Conservation (phyloP, 75 land plant species). For the Adiantum capillusveneris region DNA sequence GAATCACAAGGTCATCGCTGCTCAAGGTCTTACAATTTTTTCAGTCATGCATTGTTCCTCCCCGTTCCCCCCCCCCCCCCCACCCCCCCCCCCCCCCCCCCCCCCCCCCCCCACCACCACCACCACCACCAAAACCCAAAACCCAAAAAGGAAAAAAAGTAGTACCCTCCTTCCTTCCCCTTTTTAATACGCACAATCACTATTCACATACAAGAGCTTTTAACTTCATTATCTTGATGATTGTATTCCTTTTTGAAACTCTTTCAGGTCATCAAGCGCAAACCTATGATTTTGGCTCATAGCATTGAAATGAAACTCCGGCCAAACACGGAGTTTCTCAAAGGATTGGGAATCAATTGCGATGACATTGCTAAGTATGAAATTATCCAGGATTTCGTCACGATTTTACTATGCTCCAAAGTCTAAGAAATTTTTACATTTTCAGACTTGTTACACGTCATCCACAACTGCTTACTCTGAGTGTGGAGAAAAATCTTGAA, state of each 20-base stretch:
- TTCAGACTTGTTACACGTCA: slow-evolving; percentile 29
- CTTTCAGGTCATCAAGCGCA: slow-evolving; percentile 29
- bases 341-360: slow-evolving; percentile 20
- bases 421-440: slow-evolving; percentile 1
- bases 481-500: slow-evolving; percentile 28
- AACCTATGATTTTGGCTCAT: slow-evolving; percentile 37
- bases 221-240: too few relatives aligned
- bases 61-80: too few relatives aligned
- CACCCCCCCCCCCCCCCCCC: too few relatives aligned
- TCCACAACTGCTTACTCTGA: slow-evolving; percentile 34
- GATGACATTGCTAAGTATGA: slow-evolving; percentile 21
- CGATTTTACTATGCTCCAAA: too few relatives aligned
- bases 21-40: slow-evolving; percentile 17
- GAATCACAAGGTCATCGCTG: slow-evolving; percentile 24
- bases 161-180: too few relatives aligned
- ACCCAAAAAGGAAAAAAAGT: too few relatives aligned
- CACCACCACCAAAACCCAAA: too few relatives aligned
- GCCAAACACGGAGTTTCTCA: slow-evolving; percentile 22
- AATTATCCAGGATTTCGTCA: background rate
- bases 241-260: too few relatives aligned
- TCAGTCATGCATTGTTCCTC: too few relatives aligned
- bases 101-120: too few relatives aligned
- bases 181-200: too few relatives aligned
- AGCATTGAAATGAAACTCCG: slow-evolving; percentile 29
- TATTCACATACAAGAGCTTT: too few relatives aligned